Conservation (phyloP, 2,329 filamentous ascomycete species). For the Metarhizium sp. region DNA sequence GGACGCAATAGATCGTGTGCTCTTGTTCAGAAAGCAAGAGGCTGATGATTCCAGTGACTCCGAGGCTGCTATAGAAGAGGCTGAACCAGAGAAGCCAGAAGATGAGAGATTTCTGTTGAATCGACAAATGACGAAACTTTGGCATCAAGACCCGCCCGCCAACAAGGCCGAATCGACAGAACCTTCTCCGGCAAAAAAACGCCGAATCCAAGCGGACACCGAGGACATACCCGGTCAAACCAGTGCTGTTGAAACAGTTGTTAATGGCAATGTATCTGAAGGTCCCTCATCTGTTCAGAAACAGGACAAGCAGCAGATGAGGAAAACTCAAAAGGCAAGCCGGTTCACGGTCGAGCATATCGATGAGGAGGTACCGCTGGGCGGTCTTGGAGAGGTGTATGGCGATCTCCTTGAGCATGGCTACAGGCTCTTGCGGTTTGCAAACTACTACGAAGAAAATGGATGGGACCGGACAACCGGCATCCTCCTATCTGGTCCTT, state of each 20-base stretch:
- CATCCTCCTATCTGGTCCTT: slow-evolving; percentile 68
- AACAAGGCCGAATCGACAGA: slow-evolving; percentile 11
- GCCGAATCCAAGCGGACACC: slow-evolving; percentile 18
- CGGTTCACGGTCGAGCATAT: slow-evolving; percentile 22
- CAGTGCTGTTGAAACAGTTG: slow-evolving; percentile 3
- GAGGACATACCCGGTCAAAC: slow-evolving; percentile 13
- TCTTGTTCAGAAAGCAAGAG: slow-evolving; percentile 63
- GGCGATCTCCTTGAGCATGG: slow-evolving; percentile 11
- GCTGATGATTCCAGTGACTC: slow-evolving; percentile 44
- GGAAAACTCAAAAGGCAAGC: slow-evolving; percentile 20
- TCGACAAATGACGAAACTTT: slow-evolving; percentile 31
- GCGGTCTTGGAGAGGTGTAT: slow-evolving; percentile 20
- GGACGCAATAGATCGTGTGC: slow-evolving; percentile 74
- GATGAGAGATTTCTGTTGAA: slow-evolving; percentile 32
- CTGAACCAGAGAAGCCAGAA: slow-evolving; percentile 18
- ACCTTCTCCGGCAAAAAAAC: slow-evolving; percentile 21
- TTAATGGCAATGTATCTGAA: not conserved
- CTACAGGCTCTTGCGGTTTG: slow-evolving; percentile 10
- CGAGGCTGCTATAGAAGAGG: slow-evolving; percentile 37
- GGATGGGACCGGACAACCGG: slow-evolving; percentile 29
- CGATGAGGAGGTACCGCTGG: slow-evolving; percentile 14
- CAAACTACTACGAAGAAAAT: slow-evolving; percentile 11
- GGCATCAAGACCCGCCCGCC: slow-evolving; percentile 18
- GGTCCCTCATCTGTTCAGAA: slow-evolving; percentile 8
- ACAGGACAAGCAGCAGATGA: slow-evolving; percentile 17